phyloP scores from a whole-genome alignment of 78 protist species.

The Anaeramoeba flamelloides region DNA sequence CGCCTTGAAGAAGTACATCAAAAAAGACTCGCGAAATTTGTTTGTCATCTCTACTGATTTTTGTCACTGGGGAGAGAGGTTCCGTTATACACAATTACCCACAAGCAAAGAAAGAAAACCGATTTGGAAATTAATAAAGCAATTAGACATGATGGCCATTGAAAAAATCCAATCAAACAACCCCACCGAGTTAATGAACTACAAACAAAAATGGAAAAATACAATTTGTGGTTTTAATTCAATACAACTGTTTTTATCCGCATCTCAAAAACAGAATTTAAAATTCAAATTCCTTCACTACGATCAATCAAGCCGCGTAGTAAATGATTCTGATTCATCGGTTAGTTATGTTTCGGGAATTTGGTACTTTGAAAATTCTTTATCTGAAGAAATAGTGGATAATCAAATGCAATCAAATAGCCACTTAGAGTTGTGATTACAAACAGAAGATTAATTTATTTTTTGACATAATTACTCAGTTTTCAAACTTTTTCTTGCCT shows the following conservation, averaged over 20 bases:
- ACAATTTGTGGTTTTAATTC: not conserved
- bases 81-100: not conserved
- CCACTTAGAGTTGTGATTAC: too few species aligned
- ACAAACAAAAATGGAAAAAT: not conserved
- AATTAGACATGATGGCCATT: not conserved
- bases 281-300: not conserved
- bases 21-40: not conserved
- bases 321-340: not conserved
- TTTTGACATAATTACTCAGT: too few species aligned
- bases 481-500: too few species aligned
- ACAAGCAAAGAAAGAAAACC: not conserved
- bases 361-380: too few species aligned
- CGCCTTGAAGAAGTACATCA: not conserved
- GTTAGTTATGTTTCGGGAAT: not conserved
- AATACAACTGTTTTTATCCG: not conserved
- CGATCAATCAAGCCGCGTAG: not conserved
- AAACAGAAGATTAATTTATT: too few species aligned
- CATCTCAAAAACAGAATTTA: not conserved
- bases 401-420: too few species aligned
- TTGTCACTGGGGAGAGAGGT: not conserved
- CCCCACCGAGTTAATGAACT: not conserved
- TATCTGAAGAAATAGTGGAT: too few species aligned
- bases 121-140: not conserved
- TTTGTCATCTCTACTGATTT: not conserved
- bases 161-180: not conserved